Evolutionary conservation across 176 grass and related monocot species (phyloP).

Genomic region (Raddia guianensis): DNA sequence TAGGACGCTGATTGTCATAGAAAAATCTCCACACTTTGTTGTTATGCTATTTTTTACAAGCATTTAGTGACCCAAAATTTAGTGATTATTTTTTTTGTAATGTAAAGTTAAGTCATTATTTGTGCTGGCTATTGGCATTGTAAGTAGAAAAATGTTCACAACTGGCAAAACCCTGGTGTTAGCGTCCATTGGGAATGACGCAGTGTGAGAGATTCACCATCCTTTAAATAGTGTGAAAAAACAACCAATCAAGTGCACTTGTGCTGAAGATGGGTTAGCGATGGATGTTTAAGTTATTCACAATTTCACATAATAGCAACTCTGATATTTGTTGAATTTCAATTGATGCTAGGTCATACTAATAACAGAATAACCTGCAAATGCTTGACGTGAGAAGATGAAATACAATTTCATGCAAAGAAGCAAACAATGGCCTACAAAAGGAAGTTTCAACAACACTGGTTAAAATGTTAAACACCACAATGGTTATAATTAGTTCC

Average conservation of each 20-base stretch:
- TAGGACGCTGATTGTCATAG: background rate
- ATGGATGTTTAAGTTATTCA: background rate
- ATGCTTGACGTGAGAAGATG: background rate
- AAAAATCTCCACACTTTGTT: background rate
- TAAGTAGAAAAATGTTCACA: background rate
- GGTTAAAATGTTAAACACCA: background rate
- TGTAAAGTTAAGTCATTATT: background rate
- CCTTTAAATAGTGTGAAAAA: background rate
- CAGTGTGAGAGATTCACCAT: background rate
- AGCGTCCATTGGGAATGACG: background rate
- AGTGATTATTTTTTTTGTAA: background rate
- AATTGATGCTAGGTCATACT: conserved; percentile 9
- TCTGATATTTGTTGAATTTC: background rate
- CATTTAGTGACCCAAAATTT: background rate
- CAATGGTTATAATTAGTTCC: background rate
- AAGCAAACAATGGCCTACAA: background rate
- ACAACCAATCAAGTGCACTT: background rate
- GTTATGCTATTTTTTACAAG: background rate
- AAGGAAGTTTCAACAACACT: background rate
- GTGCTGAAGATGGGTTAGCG: background rate
- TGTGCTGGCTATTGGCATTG: conserved; percentile 7
- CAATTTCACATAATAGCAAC: background rate
- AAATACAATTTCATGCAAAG: conserved; percentile 5
- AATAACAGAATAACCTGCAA: conserved; percentile 25
- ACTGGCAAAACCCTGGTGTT: background rate